Evolutionary conservation across 2,329 filamentous ascomycete genomes (phyloP), one percentile per base, ranked within the genome.

Genomic region (Penicillium sp.): DNA sequence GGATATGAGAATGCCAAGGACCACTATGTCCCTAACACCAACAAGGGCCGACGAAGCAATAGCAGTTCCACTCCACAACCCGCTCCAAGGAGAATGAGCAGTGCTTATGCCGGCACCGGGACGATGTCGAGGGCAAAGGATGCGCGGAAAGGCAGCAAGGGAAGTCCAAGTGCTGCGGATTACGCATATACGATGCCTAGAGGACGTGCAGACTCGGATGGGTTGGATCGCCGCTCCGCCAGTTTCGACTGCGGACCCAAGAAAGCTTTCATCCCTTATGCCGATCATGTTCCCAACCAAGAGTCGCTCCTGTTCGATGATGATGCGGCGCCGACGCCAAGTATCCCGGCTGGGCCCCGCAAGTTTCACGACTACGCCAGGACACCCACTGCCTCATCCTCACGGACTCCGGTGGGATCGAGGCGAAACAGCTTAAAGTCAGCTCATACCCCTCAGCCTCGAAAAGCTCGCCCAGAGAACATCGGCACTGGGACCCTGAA

Each of bases 241-340:
- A 70, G 68, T 48, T 68, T 71, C 34, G 68, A 70, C 41, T 66
- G 64, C 36, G 64, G 63, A 25, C 55, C 64, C 18, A 61, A 63
- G 50, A 59, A 52, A 48, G 41, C 55, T 2, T 60, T 52, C 31
- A 37, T 41, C 7, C 46, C 52, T 11, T 54, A 55, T 20, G 32
- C 48, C 6, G 50, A 55, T 10, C n/a, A 44, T n/a, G 17, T 33
- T 20, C 15, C 38, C n/a, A 50, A 46, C 5, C 48, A 57, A 35
- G 54, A 56, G 12, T 41, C 50, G 10, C 42, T 51, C 7, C 25
- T 53, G n/a, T 56, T 65, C 34, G 55, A 50, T 13, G 80, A 82
- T 65, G 84, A 92, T 59, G 84, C 87, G 35, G 89, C 88, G 16
- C 89, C 90, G 10, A 90, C 83, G 25, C 90, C 90, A 4, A 89